Conservation (phyloP, 2,329 filamentous ascomycete genomes). For the Cordyceps militaris region DNA sequence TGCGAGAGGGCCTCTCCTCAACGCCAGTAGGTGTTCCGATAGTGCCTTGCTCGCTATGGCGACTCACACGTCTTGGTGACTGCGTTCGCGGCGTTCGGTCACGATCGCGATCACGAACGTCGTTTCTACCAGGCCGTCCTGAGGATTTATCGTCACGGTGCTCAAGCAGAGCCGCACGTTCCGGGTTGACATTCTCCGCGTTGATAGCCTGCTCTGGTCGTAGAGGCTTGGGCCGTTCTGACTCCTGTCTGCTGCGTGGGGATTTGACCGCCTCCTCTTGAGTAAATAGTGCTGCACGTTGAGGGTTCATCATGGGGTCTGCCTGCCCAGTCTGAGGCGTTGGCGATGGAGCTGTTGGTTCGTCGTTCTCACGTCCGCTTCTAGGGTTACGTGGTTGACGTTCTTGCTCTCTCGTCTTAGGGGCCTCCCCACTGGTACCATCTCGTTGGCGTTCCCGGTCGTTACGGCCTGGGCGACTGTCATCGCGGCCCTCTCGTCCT, state of each 20-base stretch:
- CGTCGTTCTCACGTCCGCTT: conserved; percentile 20
- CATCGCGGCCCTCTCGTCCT: conserved; percentile 33
- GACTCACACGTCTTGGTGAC: conserved; percentile 41
- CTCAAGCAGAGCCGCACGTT: conserved; percentile 38
- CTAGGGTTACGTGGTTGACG: conserved; percentile 27
- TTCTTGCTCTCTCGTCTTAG: conserved; percentile 22
- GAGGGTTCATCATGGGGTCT: conserved; percentile 49
- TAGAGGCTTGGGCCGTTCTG: conserved; percentile 25
- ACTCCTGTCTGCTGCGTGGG: conserved; percentile 20
- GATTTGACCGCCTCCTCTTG: conserved; percentile 25
- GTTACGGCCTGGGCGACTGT: conserved; percentile 22
- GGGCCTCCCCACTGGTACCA: background rate
- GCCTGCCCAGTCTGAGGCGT: conserved; percentile 21
- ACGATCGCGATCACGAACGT: conserved; percentile 40
- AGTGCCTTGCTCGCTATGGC: conserved; percentile 23
- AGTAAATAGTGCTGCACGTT: conserved; percentile 44
- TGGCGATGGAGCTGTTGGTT: conserved; percentile 23
- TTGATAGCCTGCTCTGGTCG: conserved; percentile 22
- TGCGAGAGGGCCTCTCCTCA: conserved; percentile 42
- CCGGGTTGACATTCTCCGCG: conserved; percentile 39
- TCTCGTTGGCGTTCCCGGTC: conserved; percentile 9
- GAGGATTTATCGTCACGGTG: conserved; percentile 29
- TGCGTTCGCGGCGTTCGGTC: conserved; percentile 35
- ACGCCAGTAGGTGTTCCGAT: conserved; percentile 29
- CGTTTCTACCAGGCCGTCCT: conserved; percentile 36